These are phyloP conservation scores for Globisporangium ultimum DNA, from an alignment of 352 stramenopile genomes.

Conservation along the genomic window DNA sequence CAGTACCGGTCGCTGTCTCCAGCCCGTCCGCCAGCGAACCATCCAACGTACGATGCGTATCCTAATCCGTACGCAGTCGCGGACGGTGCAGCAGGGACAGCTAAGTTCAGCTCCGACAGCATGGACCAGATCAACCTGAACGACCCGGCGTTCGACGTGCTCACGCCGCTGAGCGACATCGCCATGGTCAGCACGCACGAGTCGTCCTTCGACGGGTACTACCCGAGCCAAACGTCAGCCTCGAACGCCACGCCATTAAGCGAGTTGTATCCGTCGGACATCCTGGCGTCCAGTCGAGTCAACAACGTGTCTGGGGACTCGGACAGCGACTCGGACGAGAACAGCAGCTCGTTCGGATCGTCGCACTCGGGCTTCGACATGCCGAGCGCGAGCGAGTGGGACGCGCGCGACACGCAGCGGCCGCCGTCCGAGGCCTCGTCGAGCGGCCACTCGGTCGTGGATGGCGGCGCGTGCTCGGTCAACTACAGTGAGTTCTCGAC, in stretches of 20 bases:
- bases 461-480: slow-evolving; percentile 7
- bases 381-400: slow-evolving; percentile 30
- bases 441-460: slow-evolving; percentile 5
- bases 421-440: slow-evolving; percentile 4
- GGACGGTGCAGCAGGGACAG: neutral
- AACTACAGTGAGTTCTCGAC: slow-evolving; percentile 15
- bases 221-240: slow-evolving; percentile 18
- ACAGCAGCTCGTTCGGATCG: slow-evolving; percentile 11
- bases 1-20: no score
- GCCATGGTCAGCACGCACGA: slow-evolving; percentile 17
- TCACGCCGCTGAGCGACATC: slow-evolving; percentile 67
- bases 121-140: slow-evolving; percentile 32
- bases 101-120: neutral
- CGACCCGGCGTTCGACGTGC: slow-evolving; percentile 48
- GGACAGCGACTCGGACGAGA: slow-evolving; percentile 15
- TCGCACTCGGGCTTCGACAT: slow-evolving; percentile 32
- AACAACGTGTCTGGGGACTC: slow-evolving; percentile 26
- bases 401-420: slow-evolving; percentile 13
- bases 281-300: slow-evolving; percentile 14
- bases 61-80: neutral
- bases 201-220: slow-evolving; percentile 9
- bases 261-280: slow-evolving; percentile 21
- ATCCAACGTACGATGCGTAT: no score
- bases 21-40: no score
- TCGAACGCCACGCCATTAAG: slow-evolving; percentile 16